Evolutionary conservation across 2,329 filamentous ascomycete species (phyloP).

Genomic region (Phaeosphaeria sp.): DNA sequence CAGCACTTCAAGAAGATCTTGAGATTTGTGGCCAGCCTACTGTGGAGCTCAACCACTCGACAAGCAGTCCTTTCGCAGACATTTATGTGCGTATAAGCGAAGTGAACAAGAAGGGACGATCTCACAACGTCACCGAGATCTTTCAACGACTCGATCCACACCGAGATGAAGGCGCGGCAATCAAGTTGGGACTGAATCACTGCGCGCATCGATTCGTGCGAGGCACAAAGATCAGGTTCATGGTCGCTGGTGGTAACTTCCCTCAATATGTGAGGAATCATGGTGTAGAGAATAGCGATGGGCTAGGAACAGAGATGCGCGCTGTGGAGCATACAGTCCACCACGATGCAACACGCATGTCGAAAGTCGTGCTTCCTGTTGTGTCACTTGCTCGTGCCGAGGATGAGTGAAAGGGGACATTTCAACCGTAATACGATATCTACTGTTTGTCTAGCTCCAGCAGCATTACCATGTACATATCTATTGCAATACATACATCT

Average conservation of each 20-base stretch:
- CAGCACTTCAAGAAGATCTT: conserved; percentile 8
- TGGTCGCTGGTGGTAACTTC: conserved; percentile 15
- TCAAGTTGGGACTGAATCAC: conserved; percentile 5
- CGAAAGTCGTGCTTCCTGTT: conserved; percentile 1
- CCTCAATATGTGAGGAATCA: conserved; percentile 14
- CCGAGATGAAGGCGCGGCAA: not conserved
- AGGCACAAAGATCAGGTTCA: conserved; percentile 14
- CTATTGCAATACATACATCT: too few relatives aligned
- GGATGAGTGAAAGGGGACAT: not conserved
- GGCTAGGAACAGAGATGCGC: conserved; percentile 6
- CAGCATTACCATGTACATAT: too few relatives aligned
- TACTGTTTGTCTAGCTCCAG: too few relatives aligned
- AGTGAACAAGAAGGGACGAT: conserved; percentile 15
- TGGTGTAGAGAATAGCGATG: conserved; percentile 4
- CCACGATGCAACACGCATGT: conserved; percentile 1
- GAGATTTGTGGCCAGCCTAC: conserved; percentile 12
- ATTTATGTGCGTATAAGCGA: conserved; percentile 23
- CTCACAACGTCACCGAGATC: conserved; percentile 14
- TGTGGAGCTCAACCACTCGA: conserved; percentile 14
- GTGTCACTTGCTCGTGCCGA: not conserved
- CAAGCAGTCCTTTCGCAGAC: conserved; percentile 10
- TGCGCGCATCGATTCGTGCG: conserved; percentile 17
- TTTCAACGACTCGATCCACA: conserved; percentile 13
- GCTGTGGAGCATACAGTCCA: conserved; percentile 12
- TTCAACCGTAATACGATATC: too few relatives aligned